Evolutionary conservation across 1,139 yeast species (phyloP).

Genomic region (Starmera stellimalicola): DNA sequence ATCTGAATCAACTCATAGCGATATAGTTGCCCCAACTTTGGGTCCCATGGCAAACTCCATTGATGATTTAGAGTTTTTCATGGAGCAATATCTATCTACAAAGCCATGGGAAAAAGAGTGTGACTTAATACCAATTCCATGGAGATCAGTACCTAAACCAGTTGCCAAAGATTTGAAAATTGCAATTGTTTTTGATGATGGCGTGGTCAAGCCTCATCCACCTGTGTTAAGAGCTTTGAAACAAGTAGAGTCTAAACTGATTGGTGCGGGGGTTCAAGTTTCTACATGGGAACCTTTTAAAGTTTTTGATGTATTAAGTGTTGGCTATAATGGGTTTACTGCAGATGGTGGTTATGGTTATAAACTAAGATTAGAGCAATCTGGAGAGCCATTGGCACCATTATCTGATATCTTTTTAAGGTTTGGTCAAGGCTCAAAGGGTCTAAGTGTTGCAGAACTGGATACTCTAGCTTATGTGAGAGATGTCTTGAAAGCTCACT

Average conservation of each 20-base stretch:
- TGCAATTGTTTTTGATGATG: slow-evolving; percentile 37
- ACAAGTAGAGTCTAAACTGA: slow-evolving; percentile 29
- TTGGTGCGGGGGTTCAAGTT: slow-evolving; percentile 35
- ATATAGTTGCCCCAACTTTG: slow-evolving; percentile 36
- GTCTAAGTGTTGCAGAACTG: slow-evolving; percentile 33
- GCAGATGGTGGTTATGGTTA: slow-evolving; percentile 57
- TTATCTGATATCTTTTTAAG: slow-evolving; percentile 53
- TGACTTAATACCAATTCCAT: slow-evolving; percentile 40
- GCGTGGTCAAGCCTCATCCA: slow-evolving; percentile 44
- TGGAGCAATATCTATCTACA: slow-evolving; percentile 46
- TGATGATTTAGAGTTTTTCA: slow-evolving; percentile 57
- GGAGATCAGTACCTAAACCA: slow-evolving; percentile 44
- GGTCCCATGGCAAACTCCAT: slow-evolving; percentile 56
- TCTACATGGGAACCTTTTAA: slow-evolving; percentile 43
- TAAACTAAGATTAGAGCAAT: slow-evolving; percentile 37
- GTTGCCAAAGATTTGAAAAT: slow-evolving; percentile 31
- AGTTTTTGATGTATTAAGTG: slow-evolving; percentile 40
- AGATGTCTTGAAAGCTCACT: slow-evolving; percentile 46
- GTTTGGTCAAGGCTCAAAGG: slow-evolving; percentile 46
- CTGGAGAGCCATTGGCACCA: slow-evolving; percentile 58
- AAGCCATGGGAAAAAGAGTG: slow-evolving; percentile 53
- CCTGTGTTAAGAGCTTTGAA: slow-evolving; percentile 43
- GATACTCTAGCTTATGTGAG: slow-evolving; percentile 39
- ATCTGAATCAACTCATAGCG: slow-evolving; percentile 27
- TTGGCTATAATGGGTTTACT: slow-evolving; percentile 29